Evolutionary conservation across 169 alveolate species (phyloP).

Genomic region (Perkinsus olseni): DNA sequence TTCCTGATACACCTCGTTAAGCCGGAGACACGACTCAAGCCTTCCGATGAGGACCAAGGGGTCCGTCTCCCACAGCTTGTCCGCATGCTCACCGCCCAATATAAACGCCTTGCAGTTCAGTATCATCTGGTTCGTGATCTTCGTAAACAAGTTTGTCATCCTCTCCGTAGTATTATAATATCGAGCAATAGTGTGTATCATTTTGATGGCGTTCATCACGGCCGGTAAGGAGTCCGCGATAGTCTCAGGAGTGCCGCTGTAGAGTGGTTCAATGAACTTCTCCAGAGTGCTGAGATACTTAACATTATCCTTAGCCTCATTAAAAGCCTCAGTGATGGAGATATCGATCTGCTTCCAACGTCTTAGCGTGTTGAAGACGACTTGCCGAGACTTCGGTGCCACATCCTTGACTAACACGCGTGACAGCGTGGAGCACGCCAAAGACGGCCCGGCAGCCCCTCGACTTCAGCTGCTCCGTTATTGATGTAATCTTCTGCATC

Average conservation of each 20-base stretch:
- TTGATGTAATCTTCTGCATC: constrained; percentile 74
- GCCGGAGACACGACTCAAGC: constrained; percentile 78
- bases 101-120: constrained; percentile 77
- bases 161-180: constrained; percentile 90
- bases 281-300: constrained; percentile 88
- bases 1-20: constrained; percentile 81
- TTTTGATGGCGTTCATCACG: constrained; percentile 83
- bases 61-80: constrained; percentile 73
- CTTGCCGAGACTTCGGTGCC: constrained; percentile 25
- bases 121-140: constrained; percentile 89
- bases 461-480: constrained; percentile 73
- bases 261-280: constrained; percentile 87
- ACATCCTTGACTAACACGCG: constrained; percentile 9
- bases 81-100: constrained; percentile 40
- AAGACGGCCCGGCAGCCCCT: constrained; percentile 67
- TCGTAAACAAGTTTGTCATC: constrained; percentile 87
- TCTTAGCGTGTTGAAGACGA: constrained; percentile 24
- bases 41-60: constrained; percentile 79
- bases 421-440: constrained; percentile 45
- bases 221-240: constrained; percentile 87
- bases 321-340: constrained; percentile 83
- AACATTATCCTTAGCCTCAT: constrained; percentile 93
- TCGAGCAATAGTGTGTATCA: constrained; percentile 92
- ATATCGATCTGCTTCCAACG: constrained; percentile 83
- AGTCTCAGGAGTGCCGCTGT: constrained; percentile 84